Evolutionary conservation across 2,329 filamentous ascomycete genomes (phyloP), one percentile per base, ranked within the genome.

Genomic region (Beauveria pseudobassiana): DNA sequence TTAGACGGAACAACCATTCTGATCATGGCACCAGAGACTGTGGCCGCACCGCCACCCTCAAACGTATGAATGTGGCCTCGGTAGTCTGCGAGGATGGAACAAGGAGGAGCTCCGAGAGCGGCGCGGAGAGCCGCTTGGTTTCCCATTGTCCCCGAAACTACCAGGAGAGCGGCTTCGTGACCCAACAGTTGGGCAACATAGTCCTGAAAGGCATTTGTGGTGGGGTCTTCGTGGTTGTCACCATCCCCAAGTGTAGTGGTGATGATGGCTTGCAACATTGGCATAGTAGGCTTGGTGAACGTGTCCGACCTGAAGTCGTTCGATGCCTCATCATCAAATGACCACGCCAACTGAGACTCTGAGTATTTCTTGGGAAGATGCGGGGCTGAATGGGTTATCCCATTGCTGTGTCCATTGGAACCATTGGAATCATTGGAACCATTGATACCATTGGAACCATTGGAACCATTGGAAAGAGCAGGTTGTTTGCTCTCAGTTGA

Each of bases 131-230:
- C 86, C 42, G 96, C 79, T 72, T 95, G 90, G 75, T 96, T 96
- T 46, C 89, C 90, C 90, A 95, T 93, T 3, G 90, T 95, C 10
- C 91, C 91, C 0, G 88, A 91, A 65, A 93, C 80, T 61, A 95
- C 88, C 60, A 95, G 83, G 4, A 95, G 78, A 0, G 82, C 87
- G 38, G 83, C 83, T 68, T 90, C 85, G 67, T 93, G 89, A 64
- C 83, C 83, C 1, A 88, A 84, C 2, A 93, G 80, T 26, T 80
- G 70, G 20, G 89, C 88, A 59, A 93, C 80, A 70, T 87, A 85
- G 46, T 79, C 73, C 73, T 95, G 87, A 45, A 96, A 82, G 26
- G 82, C 79, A 40, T 34, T 16, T 9, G 63, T 64, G 1, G 57
- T 54, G 6, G 30, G 8, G 28, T 64, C 63, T 30, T 63, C 52